Evolutionary conservation across 2,329 filamentous ascomycete genomes (phyloP), one percentile per base, ranked within the genome.

Genomic region (Thielaviopsis musarum): DNA sequence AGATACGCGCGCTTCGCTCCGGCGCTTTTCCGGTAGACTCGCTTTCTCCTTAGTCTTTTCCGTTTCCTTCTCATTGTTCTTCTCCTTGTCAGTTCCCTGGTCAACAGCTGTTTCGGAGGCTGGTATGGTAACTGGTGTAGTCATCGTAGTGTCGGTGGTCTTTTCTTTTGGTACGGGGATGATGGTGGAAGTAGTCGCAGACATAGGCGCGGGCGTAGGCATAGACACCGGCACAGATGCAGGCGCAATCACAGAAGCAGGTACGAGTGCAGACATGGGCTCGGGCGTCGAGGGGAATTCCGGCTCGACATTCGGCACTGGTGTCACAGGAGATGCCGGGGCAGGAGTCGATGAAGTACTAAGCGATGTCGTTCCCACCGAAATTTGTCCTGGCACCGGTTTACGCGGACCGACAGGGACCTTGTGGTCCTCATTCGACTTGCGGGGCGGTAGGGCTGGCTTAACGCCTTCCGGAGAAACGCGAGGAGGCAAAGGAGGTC

Each of bases 351-450:
- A 54, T 13, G 56, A 45, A 54, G 56, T 54, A 48, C 45, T 59
- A 38, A 58, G 62, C 51, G 58, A 62, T 30, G 53, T 56, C 17
- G 58, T 62, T 19, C 52, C 56, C 28, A 28, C 34, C n/a, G 24
- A 54, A 12, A 13, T 12, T 56, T 58, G 54, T 10, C 41, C 58
- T 2, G 57, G 48, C 30, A 62, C 54, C 5, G 38, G 58, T 22
- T 58, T 63, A 51, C 52, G 49, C 3, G 55, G 52, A 2, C 49
- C 52, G 1, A 61, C 52, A 3, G 52, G 59, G 6, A 61, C 56
- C n/a, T 19, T 52, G 24, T 61, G 59, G n/a, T 49, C 57, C 17
- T 61, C 59, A 13, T 58, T 51, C 5, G 52, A 58, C 21, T 15
- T 52, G 13, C 59, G 49, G n/a, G 59, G 59, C n/a, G 59, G 59